Evolutionary conservation across 345 rosid species (phyloP).

Genomic region (Physaria fendleri): DNA sequence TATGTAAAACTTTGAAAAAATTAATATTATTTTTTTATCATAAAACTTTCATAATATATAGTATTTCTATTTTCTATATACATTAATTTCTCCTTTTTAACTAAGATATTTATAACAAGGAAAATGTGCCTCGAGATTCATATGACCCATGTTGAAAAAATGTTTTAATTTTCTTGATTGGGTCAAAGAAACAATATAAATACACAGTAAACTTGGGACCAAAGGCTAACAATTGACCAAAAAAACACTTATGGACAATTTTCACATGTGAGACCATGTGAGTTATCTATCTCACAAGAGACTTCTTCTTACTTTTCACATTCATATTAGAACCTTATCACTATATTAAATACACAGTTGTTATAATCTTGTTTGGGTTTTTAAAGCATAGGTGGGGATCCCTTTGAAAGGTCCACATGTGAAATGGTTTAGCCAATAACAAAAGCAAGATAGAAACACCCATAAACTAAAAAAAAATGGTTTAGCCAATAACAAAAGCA

Average conservation of each 20-base stretch:
- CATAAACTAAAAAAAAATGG: slow-evolving; percentile 4
- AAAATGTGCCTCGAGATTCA: slow-evolving; percentile 19
- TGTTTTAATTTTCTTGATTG: not conserved
- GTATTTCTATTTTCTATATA: not conserved
- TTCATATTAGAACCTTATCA: not conserved
- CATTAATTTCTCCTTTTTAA: not conserved
- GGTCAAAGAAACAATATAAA: slow-evolving; percentile 19
- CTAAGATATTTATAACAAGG: not conserved
- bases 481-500: slow-evolving; percentile 8
- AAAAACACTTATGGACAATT: slow-evolving; percentile 22
- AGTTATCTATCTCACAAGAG: slow-evolving; percentile 19
- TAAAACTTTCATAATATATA: not conserved
- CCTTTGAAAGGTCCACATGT: slow-evolving; percentile 17
- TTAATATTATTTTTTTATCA: not conserved
- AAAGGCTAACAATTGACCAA: slow-evolving; percentile 21
- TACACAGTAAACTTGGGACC: slow-evolving; percentile 18
- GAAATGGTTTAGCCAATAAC: slow-evolving; percentile 12
- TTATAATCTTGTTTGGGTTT: slow-evolving; percentile 10
- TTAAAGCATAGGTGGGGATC: slow-evolving; percentile 16
- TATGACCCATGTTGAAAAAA: slow-evolving; percentile 14
- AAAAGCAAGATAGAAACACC: slow-evolving; percentile 9
- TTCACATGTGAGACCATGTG: slow-evolving; percentile 32
- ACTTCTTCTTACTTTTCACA: slow-evolving; percentile 21
- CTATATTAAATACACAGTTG: not conserved
- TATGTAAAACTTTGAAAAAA: not conserved